phyloP scores from a whole-genome alignment of 2,329 filamentous ascomycete species.

The Sporothrix brasiliensis region DNA sequence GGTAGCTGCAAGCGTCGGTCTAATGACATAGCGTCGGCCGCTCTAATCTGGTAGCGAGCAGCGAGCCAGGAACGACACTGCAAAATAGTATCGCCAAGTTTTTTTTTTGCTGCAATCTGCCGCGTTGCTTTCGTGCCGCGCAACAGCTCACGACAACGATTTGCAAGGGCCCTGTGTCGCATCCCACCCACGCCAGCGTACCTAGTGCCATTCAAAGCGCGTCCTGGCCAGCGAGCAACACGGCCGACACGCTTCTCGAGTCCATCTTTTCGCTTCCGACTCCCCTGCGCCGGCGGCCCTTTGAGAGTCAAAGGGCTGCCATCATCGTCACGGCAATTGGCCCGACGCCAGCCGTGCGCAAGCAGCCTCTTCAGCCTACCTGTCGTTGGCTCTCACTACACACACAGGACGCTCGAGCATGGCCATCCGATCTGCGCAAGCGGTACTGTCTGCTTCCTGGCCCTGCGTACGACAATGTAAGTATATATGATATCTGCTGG shows the following conservation, averaged over 20 bases:
- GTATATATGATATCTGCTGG: not conserved
- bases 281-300: not conserved
- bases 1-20: conserved; percentile 17
- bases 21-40: conserved; percentile 21
- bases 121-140: conserved; percentile 19
- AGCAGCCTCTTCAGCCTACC: not conserved
- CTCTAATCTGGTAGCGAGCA: conserved; percentile 9
- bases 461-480: conserved; percentile 31
- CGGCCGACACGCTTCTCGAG: not conserved
- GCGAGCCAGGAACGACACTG: conserved; percentile 11
- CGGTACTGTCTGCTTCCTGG: conserved; percentile 30
- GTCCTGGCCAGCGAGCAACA: not conserved
- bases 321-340: not conserved
- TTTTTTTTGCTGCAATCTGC: conserved; percentile 24
- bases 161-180: conserved; percentile 1
- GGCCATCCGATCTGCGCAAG: conserved; percentile 28
- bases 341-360: conserved; percentile 16
- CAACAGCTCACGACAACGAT: conserved; percentile 18
- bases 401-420: conserved; percentile 27
- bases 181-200: conserved; percentile 2
- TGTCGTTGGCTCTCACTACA: not conserved
- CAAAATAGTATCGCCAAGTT: not conserved
- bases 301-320: not conserved
- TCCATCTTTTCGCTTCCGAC: not conserved
- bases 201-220: not conserved